Conservation (phyloP, 139 green algal genomes). For the Protoeuglena noctilucae region DNA sequence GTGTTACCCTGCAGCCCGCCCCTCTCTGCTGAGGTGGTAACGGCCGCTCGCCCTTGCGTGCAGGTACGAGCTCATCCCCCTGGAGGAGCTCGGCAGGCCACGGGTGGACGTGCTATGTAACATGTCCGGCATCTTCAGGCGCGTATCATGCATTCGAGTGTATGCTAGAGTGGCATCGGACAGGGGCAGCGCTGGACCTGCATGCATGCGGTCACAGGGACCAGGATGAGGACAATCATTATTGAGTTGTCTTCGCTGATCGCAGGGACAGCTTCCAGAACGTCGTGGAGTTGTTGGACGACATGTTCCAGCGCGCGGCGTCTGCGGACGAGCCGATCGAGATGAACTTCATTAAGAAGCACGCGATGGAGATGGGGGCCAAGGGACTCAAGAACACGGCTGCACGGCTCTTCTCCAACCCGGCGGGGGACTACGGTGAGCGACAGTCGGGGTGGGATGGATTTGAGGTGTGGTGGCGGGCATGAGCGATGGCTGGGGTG, state of each 20-base stretch:
- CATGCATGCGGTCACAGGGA: too few species aligned
- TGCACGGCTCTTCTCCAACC: conserved; percentile 85
- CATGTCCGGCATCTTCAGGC: conserved; percentile 91
- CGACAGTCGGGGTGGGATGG: not conserved
- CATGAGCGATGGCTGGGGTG: too few species aligned
- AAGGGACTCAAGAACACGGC: conserved; percentile 44
- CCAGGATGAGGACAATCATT: too few species aligned
- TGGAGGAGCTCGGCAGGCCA: conserved; percentile 43
- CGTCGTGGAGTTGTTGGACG: conserved; percentile 90
- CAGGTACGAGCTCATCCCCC: conserved; percentile 60
- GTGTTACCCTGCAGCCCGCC: too few species aligned
- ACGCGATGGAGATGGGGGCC: conserved; percentile 44
- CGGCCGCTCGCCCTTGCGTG: too few species aligned
- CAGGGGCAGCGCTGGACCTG: too few species aligned
- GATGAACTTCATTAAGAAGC: conserved; percentile 87
- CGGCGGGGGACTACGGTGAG: conserved; percentile 27
- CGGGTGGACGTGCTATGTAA: conserved; percentile 89
- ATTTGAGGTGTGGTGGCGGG: not conserved
- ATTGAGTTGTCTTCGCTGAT: too few species aligned
- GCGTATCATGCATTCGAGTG: too few species aligned
- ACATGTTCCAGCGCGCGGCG: conserved; percentile 54
- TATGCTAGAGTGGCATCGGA: too few species aligned
- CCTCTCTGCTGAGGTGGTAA: too few species aligned
- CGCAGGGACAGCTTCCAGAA: conserved; percentile 34
- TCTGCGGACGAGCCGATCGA: conserved; percentile 50